Evolutionary conservation across 768 basidiomycete species (phyloP).

Genomic region (Pleurotus ostreatus): DNA sequence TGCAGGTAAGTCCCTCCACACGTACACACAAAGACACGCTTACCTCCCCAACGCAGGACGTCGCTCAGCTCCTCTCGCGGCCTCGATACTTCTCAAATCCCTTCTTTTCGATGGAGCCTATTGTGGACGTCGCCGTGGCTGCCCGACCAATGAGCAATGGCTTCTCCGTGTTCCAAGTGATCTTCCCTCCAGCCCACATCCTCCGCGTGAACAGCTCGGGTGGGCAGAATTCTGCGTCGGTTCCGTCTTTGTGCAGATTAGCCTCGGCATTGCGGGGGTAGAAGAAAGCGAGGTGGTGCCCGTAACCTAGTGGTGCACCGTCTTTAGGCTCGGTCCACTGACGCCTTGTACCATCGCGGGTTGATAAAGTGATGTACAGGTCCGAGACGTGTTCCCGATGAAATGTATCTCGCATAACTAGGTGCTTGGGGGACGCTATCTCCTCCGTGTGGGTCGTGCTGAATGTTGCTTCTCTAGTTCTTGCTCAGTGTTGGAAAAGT

Average conservation of each 20-base stretch:
- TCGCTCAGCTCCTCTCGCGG: no score
- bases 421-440: conserved; percentile 45
- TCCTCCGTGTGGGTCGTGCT: no score
- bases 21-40: no score
- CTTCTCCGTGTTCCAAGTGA: conserved; percentile 50
- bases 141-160: conserved; percentile 52
- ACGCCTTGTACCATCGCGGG: conserved; percentile 54
- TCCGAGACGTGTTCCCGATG: conserved; percentile 55
- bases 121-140: conserved; percentile 43
- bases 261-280: conserved; percentile 58
- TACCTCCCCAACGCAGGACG: no score
- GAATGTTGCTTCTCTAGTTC: no score
- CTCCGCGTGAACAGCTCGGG: conserved; percentile 68
- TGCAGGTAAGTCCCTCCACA: no score
- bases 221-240: conserved; percentile 67
- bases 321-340: conserved; percentile 31
- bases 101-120: conserved; percentile 56
- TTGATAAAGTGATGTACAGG: conserved; percentile 68
- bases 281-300: conserved; percentile 75
- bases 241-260: conserved; percentile 61
- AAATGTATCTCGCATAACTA: conserved; percentile 45
- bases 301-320: conserved; percentile 46
- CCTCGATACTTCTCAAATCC: conserved; percentile 43
- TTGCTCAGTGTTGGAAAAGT: no score
- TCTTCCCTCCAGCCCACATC: conserved; percentile 81